These are phyloP conservation scores for Achlya hypogyna DNA, from an alignment of 352 stramenopile genomes.

Conservation along the genomic window DNA sequence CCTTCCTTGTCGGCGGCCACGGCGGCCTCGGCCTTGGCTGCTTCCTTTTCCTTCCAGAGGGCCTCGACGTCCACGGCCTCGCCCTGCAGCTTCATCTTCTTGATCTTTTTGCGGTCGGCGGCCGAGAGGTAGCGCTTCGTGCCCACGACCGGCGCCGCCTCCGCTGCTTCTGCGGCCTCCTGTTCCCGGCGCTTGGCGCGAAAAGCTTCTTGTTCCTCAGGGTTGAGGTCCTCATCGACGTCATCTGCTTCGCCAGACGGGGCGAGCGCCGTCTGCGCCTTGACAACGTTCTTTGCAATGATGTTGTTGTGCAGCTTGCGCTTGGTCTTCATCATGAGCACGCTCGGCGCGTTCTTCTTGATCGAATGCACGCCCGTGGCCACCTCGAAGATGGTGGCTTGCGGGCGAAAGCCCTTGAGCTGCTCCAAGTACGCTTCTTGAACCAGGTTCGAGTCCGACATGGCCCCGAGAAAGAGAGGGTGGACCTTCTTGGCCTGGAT, in stretches of 20 bases:
- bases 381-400: conserved; percentile 95
- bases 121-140: conserved; percentile 16
- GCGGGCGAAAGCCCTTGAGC: conserved; percentile 89
- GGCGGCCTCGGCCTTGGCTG: neutral
- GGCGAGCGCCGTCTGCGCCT: conserved; percentile 22
- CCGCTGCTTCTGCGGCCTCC: neutral
- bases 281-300: conserved; percentile 66
- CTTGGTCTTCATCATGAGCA: conserved; percentile 84
- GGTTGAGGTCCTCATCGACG: neutral
- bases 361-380: conserved; percentile 67
- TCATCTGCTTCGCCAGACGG: conserved; percentile 15
- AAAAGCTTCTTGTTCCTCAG: conserved; percentile 19
- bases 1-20: conserved; percentile 25
- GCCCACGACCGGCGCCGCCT: neutral
- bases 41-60: conserved; percentile 18
- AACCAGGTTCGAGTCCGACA: conserved; percentile 71
- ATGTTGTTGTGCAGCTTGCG: conserved; percentile 77
- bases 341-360: conserved; percentile 63
- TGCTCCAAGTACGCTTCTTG: conserved; percentile 89
- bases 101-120: conserved; percentile 12
- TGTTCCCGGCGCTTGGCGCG: conserved; percentile 1
- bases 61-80: conserved; percentile 9
- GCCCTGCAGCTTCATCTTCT: conserved; percentile 15
- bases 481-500: conserved; percentile 87
- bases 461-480: conserved; percentile 74